phyloP scores from a whole-genome alignment of 1,284 basidiomycete species.

The Irpex sp. region DNA sequence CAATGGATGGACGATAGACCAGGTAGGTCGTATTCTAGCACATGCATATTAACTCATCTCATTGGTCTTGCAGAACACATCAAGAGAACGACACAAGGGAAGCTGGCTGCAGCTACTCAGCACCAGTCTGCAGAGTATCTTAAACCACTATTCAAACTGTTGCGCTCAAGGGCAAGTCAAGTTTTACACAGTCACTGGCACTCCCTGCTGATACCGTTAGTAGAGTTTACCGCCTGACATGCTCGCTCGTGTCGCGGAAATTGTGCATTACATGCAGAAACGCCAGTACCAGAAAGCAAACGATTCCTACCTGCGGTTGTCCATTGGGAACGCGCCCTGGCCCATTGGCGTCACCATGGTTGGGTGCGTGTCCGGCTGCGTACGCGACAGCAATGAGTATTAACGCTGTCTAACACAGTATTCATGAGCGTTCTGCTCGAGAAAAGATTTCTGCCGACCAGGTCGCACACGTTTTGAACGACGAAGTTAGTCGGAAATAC shows the following conservation, averaged over 20 bases:
- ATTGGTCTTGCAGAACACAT: slow-evolving; percentile 50
- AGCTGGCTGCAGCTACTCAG: slow-evolving; percentile 92
- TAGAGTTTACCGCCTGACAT: slow-evolving; percentile 85
- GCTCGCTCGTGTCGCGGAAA: slow-evolving; percentile 87
- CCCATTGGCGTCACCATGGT: slow-evolving; percentile 99
- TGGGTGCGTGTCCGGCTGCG: slow-evolving; percentile 54
- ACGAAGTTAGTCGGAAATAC: slow-evolving; percentile 98
- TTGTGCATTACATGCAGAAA: slow-evolving; percentile 94
- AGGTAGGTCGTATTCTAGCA: slow-evolving; percentile 38
- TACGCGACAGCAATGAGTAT: background rate
- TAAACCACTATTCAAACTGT: slow-evolving; percentile 91
- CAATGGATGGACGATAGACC: slow-evolving; percentile 90
- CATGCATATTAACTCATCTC: background rate
- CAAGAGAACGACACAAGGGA: slow-evolving; percentile 88
- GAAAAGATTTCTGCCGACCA: slow-evolving; percentile 97
- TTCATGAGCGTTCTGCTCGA: slow-evolving; percentile 95
- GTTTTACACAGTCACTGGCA: background rate
- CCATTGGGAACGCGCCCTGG: slow-evolving; percentile 99
- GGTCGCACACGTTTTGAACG: slow-evolving; percentile 97
- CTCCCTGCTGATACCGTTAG: slow-evolving; percentile 4
- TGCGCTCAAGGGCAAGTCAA: slow-evolving; percentile 76
- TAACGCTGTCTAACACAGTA: slow-evolving; percentile 46
- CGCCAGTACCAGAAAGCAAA: slow-evolving; percentile 94
- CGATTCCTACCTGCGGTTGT: slow-evolving; percentile 93
- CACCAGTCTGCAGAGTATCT: slow-evolving; percentile 95